Evolutionary conservation across 768 basidiomycete species (phyloP), one percentile per base, ranked within the genome.

Genomic region (Panus rudis): DNA sequence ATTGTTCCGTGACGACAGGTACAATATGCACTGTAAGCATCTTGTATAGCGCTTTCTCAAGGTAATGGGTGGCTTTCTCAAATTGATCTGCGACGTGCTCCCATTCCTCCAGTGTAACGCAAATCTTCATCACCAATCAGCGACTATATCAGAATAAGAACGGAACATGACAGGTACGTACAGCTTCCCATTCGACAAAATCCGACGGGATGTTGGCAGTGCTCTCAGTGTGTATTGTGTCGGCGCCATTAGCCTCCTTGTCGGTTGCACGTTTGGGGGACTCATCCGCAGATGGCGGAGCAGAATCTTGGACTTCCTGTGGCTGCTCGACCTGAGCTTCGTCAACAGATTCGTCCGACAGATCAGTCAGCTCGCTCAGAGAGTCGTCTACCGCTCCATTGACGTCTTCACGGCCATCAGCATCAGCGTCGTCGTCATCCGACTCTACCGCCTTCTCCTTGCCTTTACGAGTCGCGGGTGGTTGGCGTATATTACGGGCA

Each of bases 161-260:
- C 37, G 30, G 33, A 21, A 28, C 25, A 34, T 21, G 6, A 25
- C 16, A 30, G 40, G 25, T 33, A 68, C 79, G 54, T 46, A 91
- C 92, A 54, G 86, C 85, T 68, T 94, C 89, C 92, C 93, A 97
- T 62, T 94, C 92, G 30, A 89, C 60, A 53, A 87, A 87, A 37
- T 73, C 73, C 2, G 68, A 66, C 4, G 71, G 73, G 17, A 63
- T 42, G 7, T 50, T 54, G n/a, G 53, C 10, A 10, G n/a, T 10
- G 10, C 10, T n/a, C n/a, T 30, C 28, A 30, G 28, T 10, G n/a
- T n/a, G n/a, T n/a, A n/a, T n/a, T 10, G 28, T 30, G 10, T 30
- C 28, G 28, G 10, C 28, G 28, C 10, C 10, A 10, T 10, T 10
- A n/a, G 28, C 28, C 28, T 30, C 28, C 28, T 30, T 30, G 28